Base-by-base conservation (phyloP, 805 yeast species). In the Candida chauliodis region DNA sequence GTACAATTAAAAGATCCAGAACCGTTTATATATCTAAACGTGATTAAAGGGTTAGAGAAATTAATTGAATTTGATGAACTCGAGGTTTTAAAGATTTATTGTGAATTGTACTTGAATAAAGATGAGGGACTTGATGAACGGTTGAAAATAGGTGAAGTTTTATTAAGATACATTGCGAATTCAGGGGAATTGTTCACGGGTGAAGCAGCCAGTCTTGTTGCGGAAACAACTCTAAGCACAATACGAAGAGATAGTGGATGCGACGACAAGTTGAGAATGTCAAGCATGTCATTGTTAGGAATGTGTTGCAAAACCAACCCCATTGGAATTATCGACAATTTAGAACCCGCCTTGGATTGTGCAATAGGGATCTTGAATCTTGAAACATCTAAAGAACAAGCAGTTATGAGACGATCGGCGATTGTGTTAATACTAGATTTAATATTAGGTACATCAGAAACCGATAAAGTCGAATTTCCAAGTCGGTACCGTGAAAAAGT, bases 271-370 rank as follows among this genome's bases (percentile, higher is more conserved):
- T 46, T 89, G 27, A 68, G 97, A 47, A 81, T 88, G 84, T 90
- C 97, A 2, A 76, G 96, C 0, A 74, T 90, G 78, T 85, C 96
- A 0, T 58, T 93, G 10, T 56, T 91, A n/a, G 96, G 97, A 20
- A 63, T 75, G 5, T 65, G 84, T 25, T 75, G 89, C 50, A 75
- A 76, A 45, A 63, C 63, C 1, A 78, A 79, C 42, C 81, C 89
- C 1, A 37, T 60, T 5, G 84, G 83, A 0, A 49, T 87, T 1
- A 28, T 64, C 0, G 51, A 57, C 1, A 62, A 69, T 41, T 59
- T 88, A 8, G 53, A 57, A 1, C 84, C 81, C 36, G 71, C 82
- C 7, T 59, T 86, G 30, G 96, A 89, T 52, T 80, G 95, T 52
- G 78, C 86, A 0, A 56, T 84, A 22, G 95, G 96, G 5, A 73